Evolutionary conservation across 768 basidiomycete species (phyloP).

Genomic region (Tricholoma saponaceum): DNA sequence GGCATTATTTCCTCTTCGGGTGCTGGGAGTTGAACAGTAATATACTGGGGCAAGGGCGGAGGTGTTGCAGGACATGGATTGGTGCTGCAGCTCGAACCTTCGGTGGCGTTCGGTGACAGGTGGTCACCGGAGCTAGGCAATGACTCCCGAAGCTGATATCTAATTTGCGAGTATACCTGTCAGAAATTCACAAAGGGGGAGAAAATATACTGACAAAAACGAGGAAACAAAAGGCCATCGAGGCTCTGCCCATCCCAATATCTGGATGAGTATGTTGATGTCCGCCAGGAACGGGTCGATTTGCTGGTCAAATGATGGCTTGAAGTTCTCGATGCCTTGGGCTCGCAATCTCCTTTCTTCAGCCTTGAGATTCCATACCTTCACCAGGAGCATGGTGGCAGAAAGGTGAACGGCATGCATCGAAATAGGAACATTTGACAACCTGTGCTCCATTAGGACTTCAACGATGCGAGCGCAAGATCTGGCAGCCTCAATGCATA

Average conservation of each 20-base stretch:
- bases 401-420: slow-evolving; percentile 46
- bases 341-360: slow-evolving; percentile 34
- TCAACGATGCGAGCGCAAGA: slow-evolving; percentile 59
- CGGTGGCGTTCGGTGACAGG: not conserved
- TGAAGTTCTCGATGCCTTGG: slow-evolving; percentile 25
- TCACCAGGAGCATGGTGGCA: slow-evolving; percentile 49
- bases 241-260: slow-evolving; percentile 32
- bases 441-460: slow-evolving; percentile 40
- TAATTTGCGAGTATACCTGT: not conserved
- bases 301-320: slow-evolving; percentile 25
- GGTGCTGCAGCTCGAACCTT: not conserved
- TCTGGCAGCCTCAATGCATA: slow-evolving; percentile 59
- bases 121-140: not conserved
- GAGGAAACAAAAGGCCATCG: slow-evolving; percentile 31
- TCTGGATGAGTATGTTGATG: slow-evolving; percentile 36
- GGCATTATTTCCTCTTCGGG: not conserved
- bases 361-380: slow-evolving; percentile 54
- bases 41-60: not conserved
- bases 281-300: slow-evolving; percentile 35
- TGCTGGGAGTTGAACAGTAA: not conserved
- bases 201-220: slow-evolving; percentile 28
- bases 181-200: not conserved
- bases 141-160: slow-evolving; percentile 10
- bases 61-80: not conserved
- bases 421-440: slow-evolving; percentile 37